These are phyloP conservation scores for Mollisia scopiformis DNA, from an alignment of 2,329 filamentous ascomycete genomes.

Conservation along the genomic window DNA sequence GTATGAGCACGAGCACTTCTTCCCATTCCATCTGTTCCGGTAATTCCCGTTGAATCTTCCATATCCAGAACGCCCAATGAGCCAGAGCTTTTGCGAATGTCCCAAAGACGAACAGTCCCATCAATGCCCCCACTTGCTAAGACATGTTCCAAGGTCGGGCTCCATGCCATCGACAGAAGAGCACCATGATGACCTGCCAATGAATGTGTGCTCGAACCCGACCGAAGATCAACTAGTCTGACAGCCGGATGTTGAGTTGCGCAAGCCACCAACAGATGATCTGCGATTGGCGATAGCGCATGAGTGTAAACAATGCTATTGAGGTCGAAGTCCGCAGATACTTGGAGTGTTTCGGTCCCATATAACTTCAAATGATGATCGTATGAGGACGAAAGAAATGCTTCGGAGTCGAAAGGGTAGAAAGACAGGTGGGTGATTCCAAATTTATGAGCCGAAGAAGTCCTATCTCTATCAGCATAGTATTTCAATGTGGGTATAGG, in stretches of 20 bases:
- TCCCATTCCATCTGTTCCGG: conserved; percentile 42
- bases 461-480: conserved; percentile 16
- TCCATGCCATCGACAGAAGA: conserved; percentile 77
- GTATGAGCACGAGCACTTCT: conserved; percentile 56
- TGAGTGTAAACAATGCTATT: conserved; percentile 75
- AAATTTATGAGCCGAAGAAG: conserved; percentile 57
- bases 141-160: conserved; percentile 76
- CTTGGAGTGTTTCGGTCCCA: conserved; percentile 62
- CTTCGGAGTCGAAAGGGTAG: conserved; percentile 76
- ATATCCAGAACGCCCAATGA: conserved; percentile 79
- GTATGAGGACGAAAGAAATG: conserved; percentile 78
- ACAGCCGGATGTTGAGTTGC: conserved; percentile 86
- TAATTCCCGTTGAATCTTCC: conserved; percentile 77
- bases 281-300: conserved; percentile 72
- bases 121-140: conserved; percentile 85
- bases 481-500: background rate
- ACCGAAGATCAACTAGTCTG: conserved; percentile 83
- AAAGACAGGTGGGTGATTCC: conserved; percentile 78
- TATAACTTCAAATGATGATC: conserved; percentile 79
- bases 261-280: conserved; percentile 80
- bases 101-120: conserved; percentile 83
- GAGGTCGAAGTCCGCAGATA: conserved; percentile 70
- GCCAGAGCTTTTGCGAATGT: conserved; percentile 78
- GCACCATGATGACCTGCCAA: conserved; percentile 70
- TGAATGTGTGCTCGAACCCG: conserved; percentile 74